Conservation (phyloP, 2,329 filamentous ascomycete genomes). For the Fusarium sp. region DNA sequence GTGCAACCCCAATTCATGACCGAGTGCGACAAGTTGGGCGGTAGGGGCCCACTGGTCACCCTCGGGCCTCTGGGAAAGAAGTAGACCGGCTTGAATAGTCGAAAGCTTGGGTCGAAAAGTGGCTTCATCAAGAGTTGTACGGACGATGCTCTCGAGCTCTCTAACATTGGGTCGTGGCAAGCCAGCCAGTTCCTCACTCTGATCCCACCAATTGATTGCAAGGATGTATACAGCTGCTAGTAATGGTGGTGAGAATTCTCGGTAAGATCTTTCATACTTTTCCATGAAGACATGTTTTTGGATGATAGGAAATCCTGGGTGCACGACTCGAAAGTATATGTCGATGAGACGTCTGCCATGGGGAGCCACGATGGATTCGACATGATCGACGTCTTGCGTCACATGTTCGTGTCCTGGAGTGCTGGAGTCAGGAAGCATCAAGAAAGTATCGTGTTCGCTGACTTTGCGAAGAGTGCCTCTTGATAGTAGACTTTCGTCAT, state of each 20-base stretch:
- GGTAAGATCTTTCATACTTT: slow-evolving; percentile 76
- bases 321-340: slow-evolving; percentile 82
- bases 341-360: slow-evolving; percentile 81
- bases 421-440: slow-evolving; percentile 77
- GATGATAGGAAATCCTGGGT: slow-evolving; percentile 82
- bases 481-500: slow-evolving; percentile 79
- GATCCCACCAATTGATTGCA: slow-evolving; percentile 87
- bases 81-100: slow-evolving; percentile 78
- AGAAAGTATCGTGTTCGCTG: slow-evolving; percentile 79
- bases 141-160: slow-evolving; percentile 76
- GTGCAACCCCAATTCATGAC: slow-evolving; percentile 87
- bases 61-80: slow-evolving; percentile 78
- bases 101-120: slow-evolving; percentile 85
- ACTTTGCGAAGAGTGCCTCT: slow-evolving; percentile 76
- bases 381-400: slow-evolving; percentile 71
- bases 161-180: slow-evolving; percentile 75
- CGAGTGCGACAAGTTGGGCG: slow-evolving; percentile 85
- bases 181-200: slow-evolving; percentile 70
- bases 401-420: slow-evolving; percentile 78
- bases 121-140: slow-evolving; percentile 75
- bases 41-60: slow-evolving; percentile 86
- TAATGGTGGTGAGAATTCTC: slow-evolving; percentile 77
- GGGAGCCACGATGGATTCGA: slow-evolving; percentile 78
- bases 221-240: slow-evolving; percentile 85
- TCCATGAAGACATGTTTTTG: slow-evolving; percentile 83